Evolutionary conservation across 1,284 basidiomycete species (phyloP), one percentile per base, ranked within the genome.

Genomic region (Waitea zeae): DNA sequence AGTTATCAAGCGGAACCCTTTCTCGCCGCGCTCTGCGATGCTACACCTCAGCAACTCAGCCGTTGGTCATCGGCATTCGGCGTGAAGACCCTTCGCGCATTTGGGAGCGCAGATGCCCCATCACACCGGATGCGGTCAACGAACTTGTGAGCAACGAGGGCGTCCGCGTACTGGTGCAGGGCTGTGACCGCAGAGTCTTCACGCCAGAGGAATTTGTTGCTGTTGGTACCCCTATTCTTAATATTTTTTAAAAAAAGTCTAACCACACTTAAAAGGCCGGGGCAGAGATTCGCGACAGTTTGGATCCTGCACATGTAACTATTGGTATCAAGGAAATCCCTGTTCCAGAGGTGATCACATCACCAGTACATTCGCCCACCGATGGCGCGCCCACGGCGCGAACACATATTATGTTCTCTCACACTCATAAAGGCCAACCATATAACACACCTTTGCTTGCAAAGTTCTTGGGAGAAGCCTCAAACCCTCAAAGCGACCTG

Each of bases 271-370:
- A n/a, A n/a, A n/a, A 90, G 84, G 84, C 73, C 18, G 87, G 87
- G 6, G 87, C 87, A 12, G 61, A 52, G 11, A 49, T 84, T 28
- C 68, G 70, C 36, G 51, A 61, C 1, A 61, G 58, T 12, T 62
- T 87, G n/a, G 53, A 59, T 4, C 59, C 67, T 12, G 74, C 81
- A 1, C 74, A 88, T 45, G 69, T 93, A 31, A 53, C 87, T 15
- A 49, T 90, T 3, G 88, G 87, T 1, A 87, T 93, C 53, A 93
- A 93, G 49, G 88, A 93, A 52, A 73, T 81, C 0, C 79, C 80
- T 3, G 52, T 86, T 3, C 36, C 57, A 22, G 66, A 72, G 42
- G 58, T 88, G n/a, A 51, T 71, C 41, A 65, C 61, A 4, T 47
- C 54, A 20, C 62, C 66, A 3, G 44, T 58, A 4, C 44, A 49